Conservation (phyloP, 164 flowering plant genomes). For the Nelumbo lutea region DNA sequence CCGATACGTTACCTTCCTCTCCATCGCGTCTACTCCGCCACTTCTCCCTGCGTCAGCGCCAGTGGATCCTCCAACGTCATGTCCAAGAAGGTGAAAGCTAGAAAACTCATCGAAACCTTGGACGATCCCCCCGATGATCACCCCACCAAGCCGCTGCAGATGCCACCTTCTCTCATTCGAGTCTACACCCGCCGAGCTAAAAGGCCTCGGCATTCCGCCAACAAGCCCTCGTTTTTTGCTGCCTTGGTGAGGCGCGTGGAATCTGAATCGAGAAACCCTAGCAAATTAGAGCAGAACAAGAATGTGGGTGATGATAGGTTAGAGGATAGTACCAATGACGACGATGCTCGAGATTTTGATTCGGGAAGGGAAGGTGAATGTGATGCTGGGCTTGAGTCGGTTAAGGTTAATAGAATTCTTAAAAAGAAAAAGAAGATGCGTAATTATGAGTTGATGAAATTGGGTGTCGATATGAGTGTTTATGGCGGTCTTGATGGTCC, state of each 20-base stretch:
- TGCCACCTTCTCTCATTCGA: constrained; percentile 9
- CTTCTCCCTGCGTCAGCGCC: constrained; percentile 40
- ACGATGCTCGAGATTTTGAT: neutral
- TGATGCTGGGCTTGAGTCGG: neutral
- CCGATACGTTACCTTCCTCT: constrained; percentile 63
- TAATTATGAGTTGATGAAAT: constrained; percentile 30
- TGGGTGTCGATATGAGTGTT: constrained; percentile 35
- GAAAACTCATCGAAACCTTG: constrained; percentile 28
- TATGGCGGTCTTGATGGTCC: constrained; percentile 19
- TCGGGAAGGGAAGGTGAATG: neutral
- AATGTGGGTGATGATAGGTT: constrained; percentile 3
- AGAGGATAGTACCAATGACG: neutral
- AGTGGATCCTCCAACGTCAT: constrained; percentile 53
- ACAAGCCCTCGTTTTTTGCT: constrained; percentile 19
- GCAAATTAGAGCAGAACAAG: neutral
- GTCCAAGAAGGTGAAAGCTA: constrained; percentile 73
- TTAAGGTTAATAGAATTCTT: neutral
- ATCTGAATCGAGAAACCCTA: constrained; percentile 13
- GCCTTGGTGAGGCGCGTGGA: constrained; percentile 2
- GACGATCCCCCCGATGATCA: neutral
- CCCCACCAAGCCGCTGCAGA: constrained; percentile 6
- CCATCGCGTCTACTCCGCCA: constrained; percentile 68
- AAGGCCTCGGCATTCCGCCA: constrained; percentile 8
- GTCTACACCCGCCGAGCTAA: constrained; percentile 54
- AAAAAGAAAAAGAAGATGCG: constrained; percentile 26